Base-by-base conservation (phyloP, 345 rosid genomes). In the Lumnitzera racemosa region DNA sequence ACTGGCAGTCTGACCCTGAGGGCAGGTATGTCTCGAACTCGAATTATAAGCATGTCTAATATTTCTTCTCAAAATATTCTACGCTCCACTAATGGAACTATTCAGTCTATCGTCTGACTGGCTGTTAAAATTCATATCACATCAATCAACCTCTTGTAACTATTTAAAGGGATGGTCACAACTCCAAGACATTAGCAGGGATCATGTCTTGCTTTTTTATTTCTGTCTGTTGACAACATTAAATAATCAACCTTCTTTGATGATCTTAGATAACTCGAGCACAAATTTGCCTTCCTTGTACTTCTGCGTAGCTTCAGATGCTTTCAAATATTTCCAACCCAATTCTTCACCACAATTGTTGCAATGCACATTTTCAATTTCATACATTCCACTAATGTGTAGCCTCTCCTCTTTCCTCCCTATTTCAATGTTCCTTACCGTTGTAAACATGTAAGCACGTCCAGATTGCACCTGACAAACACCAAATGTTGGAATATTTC, bases 301-400 rank as follows among this genome's bases (percentile, higher is more conserved):
- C 84, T 82, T 89, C 61, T 89, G 96, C 0, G 81, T 60, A 13
- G 74, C 71, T 62, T 83, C 87, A 2, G 70, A 86, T 4, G 94
- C 96, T 73, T 84, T 75, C 70, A 80, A 83, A 51, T 89, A 86
- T 71, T 89, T 89, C 94, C 96, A 86, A n/a, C 96, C 96, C 70
- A 86, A 67, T 17, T 74, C 82, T 69, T 84, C 78, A 10, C 63
- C 75, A 69, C 96, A 89, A 70, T 84, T 84, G 5, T 70, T 74
- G 72, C 96, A 89, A 41, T 68, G 55, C 51, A 84, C 75, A 64
- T 81, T 83, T 4, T 91, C 89, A 15, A 89, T 94, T 0, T 90
- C 78, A 76, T 82, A 88, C 61, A 82, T 81, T 27, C 95, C 94
- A 0, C 91, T 86, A 46, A 84, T 31, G 15, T 86, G 86, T 25